A percentile compares a stretch with the other conserved stretches of the same genome.
These are phyloP conservation scores for Plasmodium ovale DNA, from an alignment of 169 alveolate genomes.

Conservation along the genomic window DNA sequence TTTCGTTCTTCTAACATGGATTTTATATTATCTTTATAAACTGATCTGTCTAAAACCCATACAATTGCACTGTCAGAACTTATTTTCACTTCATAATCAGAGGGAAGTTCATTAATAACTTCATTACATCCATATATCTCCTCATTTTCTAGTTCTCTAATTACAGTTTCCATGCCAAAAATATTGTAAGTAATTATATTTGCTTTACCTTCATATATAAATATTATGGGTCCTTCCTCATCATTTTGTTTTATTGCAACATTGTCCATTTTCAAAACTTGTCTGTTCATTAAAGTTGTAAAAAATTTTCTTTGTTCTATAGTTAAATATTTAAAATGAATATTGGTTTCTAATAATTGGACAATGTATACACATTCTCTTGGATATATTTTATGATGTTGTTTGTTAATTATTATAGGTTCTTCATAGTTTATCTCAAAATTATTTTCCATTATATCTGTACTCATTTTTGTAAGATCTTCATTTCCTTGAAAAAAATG, in stretches of 20 bases:
- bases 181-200: slow-evolving; percentile 41
- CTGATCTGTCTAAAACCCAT: slow-evolving; percentile 47
- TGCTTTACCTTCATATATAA: slow-evolving; percentile 60
- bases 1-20: slow-evolving; percentile 73
- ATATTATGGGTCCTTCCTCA: slow-evolving; percentile 38
- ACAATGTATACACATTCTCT: slow-evolving; percentile 49
- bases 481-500: slow-evolving; percentile 70
- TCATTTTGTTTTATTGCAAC: slow-evolving; percentile 37
- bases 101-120: slow-evolving; percentile 25
- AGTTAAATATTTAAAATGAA: slow-evolving; percentile 59
- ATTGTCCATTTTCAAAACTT: slow-evolving; percentile 13
- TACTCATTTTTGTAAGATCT: slow-evolving; percentile 41
- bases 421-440: slow-evolving; percentile 51
- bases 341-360: slow-evolving; percentile 31
- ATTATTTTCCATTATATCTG: slow-evolving; percentile 41
- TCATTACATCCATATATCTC: slow-evolving; percentile 68
- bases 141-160: slow-evolving; percentile 31
- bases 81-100: slow-evolving; percentile 74
- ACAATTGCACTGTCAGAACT: slow-evolving; percentile 33
- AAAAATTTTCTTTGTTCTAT: slow-evolving; percentile 70
- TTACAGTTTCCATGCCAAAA: slow-evolving; percentile 63
- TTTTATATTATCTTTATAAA: slow-evolving; percentile 38
- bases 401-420: slow-evolving; percentile 58
- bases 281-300: slow-evolving; percentile 71
- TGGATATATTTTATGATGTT: slow-evolving; percentile 51